Conservation (phyloP, 371 early-diverging fungal species). For the Fennellomyces sp. region DNA sequence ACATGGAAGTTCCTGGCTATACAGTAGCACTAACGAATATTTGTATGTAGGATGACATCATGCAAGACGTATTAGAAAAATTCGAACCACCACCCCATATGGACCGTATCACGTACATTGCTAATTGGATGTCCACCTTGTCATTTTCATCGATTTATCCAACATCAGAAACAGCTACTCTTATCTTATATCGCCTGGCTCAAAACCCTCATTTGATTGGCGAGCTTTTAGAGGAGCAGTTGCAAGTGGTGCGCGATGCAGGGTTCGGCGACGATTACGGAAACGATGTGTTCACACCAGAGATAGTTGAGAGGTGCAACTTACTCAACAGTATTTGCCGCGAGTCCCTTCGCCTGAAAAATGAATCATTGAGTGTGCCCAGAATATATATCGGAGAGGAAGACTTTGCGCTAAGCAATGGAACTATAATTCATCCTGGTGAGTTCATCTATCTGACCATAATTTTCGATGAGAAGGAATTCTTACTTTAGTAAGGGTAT, state of each 20-base stretch:
- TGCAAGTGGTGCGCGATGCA: conserved; percentile 24
- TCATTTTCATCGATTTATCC: conserved; percentile 47
- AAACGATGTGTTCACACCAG: conserved; percentile 25
- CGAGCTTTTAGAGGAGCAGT: conserved; percentile 47
- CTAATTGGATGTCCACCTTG: conserved; percentile 21
- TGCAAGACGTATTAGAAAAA: background rate
- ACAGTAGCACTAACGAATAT: too few species aligned
- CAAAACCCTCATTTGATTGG: conserved; percentile 40
- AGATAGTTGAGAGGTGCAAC: conserved; percentile 32
- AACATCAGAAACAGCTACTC: conserved; percentile 36
- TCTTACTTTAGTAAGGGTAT: too few species aligned
- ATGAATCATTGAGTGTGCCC: conserved; percentile 14
- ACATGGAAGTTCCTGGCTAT: too few species aligned
- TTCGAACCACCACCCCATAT: background rate
- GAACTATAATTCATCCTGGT: conserved; percentile 44
- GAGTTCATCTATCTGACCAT: too few species aligned
- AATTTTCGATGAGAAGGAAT: too few species aligned
- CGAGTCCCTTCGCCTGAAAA: conserved; percentile 39
- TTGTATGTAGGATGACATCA: background rate
- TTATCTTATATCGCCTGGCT: conserved; percentile 40
- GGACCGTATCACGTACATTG: background rate
- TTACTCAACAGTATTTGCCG: conserved; percentile 55
- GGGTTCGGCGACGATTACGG: conserved; percentile 1
- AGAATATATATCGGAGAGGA: conserved; percentile 34
- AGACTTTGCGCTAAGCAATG: conserved; percentile 35